Conservation (phyloP, 495 filamentous ascomycete species). For the Sordaria brevicollis region DNA sequence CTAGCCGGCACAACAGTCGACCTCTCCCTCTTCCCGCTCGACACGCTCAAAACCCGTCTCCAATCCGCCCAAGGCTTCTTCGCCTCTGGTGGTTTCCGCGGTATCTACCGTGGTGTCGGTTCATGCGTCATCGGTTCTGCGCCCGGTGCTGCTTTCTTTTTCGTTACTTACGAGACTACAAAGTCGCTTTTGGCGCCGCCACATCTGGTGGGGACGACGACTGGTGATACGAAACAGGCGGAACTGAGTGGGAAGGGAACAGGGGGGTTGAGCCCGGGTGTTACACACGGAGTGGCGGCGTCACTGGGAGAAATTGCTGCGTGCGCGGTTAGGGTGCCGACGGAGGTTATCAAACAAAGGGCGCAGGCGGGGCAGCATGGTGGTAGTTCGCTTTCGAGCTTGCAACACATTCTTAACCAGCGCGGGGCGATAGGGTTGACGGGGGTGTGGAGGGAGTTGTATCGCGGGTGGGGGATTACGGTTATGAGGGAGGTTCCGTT, state of each 20-base stretch:
- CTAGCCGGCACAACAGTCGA: conserved; percentile 83
- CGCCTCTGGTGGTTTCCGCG: conserved; percentile 62
- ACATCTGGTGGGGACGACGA: background rate
- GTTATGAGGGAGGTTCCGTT: conserved; percentile 95
- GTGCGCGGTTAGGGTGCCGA: conserved; percentile 86
- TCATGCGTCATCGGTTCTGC: conserved; percentile 79
- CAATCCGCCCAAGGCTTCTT: conserved; percentile 77
- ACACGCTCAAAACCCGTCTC: conserved; percentile 87
- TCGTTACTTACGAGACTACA: conserved; percentile 85
- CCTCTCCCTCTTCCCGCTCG: conserved; percentile 82
- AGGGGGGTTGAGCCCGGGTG: conserved; percentile 2
- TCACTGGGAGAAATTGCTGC: conserved; percentile 84
- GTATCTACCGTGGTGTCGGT: conserved; percentile 63
- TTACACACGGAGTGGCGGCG: conserved; percentile 72
- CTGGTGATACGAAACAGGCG: background rate
- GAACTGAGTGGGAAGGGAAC: background rate
- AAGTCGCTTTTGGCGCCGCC: conserved; percentile 46
- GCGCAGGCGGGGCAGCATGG: conserved; percentile 73
- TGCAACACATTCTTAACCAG: conserved; percentile 58
- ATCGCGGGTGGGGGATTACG: conserved; percentile 83
- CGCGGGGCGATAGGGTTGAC: conserved; percentile 28
- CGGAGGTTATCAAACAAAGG: conserved; percentile 93
- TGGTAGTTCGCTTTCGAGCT: conserved; percentile 46
- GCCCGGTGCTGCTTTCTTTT: conserved; percentile 95
- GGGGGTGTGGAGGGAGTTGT: conserved; percentile 71